Percentiles rank a stretch among this genome's conserved stretches.
phyloP scores from a whole-genome alignment of 768 basidiomycete species.

The Suillus luteus region DNA sequence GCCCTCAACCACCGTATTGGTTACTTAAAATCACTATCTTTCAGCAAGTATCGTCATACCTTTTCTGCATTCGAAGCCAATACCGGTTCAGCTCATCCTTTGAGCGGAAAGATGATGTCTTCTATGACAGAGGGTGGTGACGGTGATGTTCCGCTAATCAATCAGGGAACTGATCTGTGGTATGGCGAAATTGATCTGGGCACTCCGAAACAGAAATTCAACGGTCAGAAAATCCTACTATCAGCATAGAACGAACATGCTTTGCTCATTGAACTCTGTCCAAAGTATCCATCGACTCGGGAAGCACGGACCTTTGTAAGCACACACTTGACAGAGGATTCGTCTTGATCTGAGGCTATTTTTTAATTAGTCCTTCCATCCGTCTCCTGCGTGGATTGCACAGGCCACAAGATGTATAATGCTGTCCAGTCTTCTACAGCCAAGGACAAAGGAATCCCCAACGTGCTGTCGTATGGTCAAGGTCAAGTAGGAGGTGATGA shows the following conservation, averaged over 20 bases:
- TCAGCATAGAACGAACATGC: not conserved
- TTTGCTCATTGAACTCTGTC: not conserved
- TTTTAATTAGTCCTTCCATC: slow-evolving; percentile 39
- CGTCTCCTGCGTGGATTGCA: slow-evolving; percentile 32
- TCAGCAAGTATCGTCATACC: slow-evolving; percentile 2
- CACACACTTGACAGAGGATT: not conserved
- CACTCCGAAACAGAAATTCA: slow-evolving; percentile 43
- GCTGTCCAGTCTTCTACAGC: slow-evolving; percentile 35
- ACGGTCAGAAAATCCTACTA: slow-evolving; percentile 28
- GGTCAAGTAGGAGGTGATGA: slow-evolving; percentile 41
- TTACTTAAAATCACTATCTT: not conserved
- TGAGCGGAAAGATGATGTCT: slow-evolving; percentile 2
- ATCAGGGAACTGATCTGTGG: slow-evolving; percentile 29
- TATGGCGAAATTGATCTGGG: slow-evolving; percentile 36
- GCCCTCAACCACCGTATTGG: not conserved
- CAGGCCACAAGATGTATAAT: slow-evolving; percentile 34
- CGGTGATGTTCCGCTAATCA: slow-evolving; percentile 30
- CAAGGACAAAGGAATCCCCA: slow-evolving; percentile 23
- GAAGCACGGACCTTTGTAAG: slow-evolving; percentile 16
- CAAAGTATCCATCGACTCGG: slow-evolving; percentile 48
- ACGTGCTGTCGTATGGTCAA: slow-evolving; percentile 39
- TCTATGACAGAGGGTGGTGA: not conserved
- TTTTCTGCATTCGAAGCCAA: slow-evolving; percentile 49
- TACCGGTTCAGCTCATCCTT: slow-evolving; percentile 50
- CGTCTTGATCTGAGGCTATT: slow-evolving; percentile 27